Conservation (phyloP, 2,329 filamentous ascomycete species). For the Botrytis squamosa region DNA sequence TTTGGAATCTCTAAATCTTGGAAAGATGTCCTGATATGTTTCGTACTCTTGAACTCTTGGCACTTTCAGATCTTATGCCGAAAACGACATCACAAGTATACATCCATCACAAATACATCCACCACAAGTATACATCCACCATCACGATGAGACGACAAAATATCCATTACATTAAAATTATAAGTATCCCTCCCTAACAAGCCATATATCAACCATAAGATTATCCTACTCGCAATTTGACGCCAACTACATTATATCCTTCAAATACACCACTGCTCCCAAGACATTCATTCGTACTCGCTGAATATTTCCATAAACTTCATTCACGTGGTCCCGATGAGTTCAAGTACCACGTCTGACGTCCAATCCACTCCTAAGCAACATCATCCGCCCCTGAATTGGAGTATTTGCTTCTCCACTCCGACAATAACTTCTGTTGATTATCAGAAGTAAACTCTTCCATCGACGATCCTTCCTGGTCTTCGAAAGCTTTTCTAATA, state of each 20-base stretch:
- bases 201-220: neutral
- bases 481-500: constrained; percentile 20
- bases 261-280: neutral
- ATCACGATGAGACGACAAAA: neutral
- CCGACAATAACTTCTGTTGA: constrained; percentile 15
- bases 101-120: too few species aligned
- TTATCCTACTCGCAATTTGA: neutral
- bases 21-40: neutral
- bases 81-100: neutral
- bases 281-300: neutral
- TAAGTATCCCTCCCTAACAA: neutral
- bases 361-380: constrained; percentile 16
- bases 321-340: neutral
- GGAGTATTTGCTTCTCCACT: neutral
- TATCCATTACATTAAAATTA: too few species aligned
- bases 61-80: neutral
- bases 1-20: neutral
- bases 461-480: constrained; percentile 13
- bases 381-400: constrained; percentile 12
- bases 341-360: constrained; percentile 11
- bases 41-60: neutral
- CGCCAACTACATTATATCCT: neutral
- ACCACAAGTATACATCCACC: too few species aligned
- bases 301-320: neutral
- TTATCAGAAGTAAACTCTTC: constrained; percentile 21